A percentile compares a stretch with the other conserved stretches of the same genome.
These are phyloP conservation scores for Tuber aestivum DNA, from an alignment of 495 filamentous ascomycete genomes.

Conservation along the genomic window DNA sequence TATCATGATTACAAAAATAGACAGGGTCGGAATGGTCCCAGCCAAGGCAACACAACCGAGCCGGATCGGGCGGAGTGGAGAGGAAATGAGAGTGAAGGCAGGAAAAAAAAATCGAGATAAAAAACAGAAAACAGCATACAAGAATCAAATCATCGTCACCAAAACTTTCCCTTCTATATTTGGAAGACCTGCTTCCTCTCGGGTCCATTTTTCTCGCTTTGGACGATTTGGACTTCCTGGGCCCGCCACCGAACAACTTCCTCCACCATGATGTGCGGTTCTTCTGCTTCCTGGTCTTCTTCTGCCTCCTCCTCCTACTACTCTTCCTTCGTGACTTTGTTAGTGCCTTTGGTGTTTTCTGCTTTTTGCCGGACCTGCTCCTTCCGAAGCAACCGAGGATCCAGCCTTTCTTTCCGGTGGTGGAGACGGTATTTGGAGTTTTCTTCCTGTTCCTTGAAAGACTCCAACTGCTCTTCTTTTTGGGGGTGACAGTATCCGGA, in stretches of 20 bases:
- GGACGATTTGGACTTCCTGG: neutral
- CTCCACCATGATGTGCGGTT: neutral
- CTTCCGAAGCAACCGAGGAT: neutral
- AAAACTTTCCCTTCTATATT: neutral
- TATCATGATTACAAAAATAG: too few relatives aligned
- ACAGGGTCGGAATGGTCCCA: too few relatives aligned
- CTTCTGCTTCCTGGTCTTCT: neutral
- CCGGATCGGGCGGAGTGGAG: too few relatives aligned
- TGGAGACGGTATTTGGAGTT: neutral
- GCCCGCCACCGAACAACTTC: neutral
- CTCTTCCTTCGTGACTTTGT: neutral
- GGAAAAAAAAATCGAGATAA: too few relatives aligned
- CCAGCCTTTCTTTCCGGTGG: neutral
- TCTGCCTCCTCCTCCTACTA: neutral
- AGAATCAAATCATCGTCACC: too few relatives aligned
- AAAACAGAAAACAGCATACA: too few relatives aligned
- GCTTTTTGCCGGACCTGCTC: neutral
- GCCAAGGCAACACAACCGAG: too few relatives aligned
- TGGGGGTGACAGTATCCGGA: neutral
- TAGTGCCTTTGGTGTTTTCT: neutral
- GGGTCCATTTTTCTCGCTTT: neutral
- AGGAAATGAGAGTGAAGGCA: neutral
- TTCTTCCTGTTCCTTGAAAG: neutral
- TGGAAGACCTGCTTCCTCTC: neutral
- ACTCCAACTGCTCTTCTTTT: neutral